phyloP scores from a whole-genome alignment of 2,329 filamentous ascomycete genomes.

The Alternaria burnsii region DNA sequence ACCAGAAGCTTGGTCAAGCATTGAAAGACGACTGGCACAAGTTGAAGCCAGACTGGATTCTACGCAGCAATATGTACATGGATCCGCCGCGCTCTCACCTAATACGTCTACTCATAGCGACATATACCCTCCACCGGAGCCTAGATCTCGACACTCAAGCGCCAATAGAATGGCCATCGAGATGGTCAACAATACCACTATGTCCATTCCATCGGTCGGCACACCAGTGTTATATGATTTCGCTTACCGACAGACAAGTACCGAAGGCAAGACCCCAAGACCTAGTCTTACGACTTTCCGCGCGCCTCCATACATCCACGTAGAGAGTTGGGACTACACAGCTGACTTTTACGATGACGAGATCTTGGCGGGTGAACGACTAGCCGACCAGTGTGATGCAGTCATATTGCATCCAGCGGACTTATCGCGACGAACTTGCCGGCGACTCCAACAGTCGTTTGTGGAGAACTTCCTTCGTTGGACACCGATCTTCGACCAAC shows the following conservation, averaged over 20 bases:
- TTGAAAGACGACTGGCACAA: slow-evolving; percentile 35
- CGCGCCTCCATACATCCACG: slow-evolving; percentile 32
- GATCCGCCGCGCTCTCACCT: slow-evolving; percentile 27
- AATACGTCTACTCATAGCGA: slow-evolving; percentile 27
- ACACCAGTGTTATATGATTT: slow-evolving; percentile 33
- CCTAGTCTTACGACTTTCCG: slow-evolving; percentile 36
- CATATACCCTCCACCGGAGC: slow-evolving; percentile 12
- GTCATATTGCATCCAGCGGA: slow-evolving; percentile 23
- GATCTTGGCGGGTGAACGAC: slow-evolving; percentile 32
- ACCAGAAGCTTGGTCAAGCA: slow-evolving; percentile 30
- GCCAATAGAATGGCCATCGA: slow-evolving; percentile 26
- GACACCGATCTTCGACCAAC: slow-evolving; percentile 38
- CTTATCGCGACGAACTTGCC: slow-evolving; percentile 28
- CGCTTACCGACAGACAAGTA: slow-evolving; percentile 37
- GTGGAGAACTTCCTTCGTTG: slow-evolving; percentile 40
- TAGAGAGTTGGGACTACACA: slow-evolving; percentile 42
- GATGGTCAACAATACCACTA: slow-evolving; percentile 18
- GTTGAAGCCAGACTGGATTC: slow-evolving; percentile 34
- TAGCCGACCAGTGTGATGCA: slow-evolving; percentile 35
- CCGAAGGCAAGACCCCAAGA: slow-evolving; percentile 34
- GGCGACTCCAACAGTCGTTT: slow-evolving; percentile 36
- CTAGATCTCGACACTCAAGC: slow-evolving; percentile 26
- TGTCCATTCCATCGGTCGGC: slow-evolving; percentile 19
- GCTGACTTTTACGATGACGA: slow-evolving; percentile 41
- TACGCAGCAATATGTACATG: slow-evolving; percentile 26